Percentiles rank a stretch among this genome's conserved stretches.
Conservation (phyloP, 2,329 filamentous ascomycete species). For the Blastomyces emzantsi region DNA sequence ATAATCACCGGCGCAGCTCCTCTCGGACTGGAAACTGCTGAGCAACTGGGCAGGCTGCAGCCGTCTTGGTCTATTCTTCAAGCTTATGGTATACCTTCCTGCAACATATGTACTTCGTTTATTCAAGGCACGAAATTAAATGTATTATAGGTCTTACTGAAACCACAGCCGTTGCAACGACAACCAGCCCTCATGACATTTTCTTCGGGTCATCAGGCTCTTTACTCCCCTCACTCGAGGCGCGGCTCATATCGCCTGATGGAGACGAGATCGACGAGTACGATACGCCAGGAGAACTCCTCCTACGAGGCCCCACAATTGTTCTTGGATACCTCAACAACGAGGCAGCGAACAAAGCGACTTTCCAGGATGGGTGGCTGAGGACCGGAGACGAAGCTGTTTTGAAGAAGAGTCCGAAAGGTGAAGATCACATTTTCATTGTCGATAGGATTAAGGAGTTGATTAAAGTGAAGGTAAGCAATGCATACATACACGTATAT, state of each 20-base stretch:
- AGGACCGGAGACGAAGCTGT: constrained; percentile 22
- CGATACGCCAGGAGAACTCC: constrained; percentile 63
- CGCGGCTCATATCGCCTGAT: constrained; percentile 54
- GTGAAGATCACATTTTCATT: constrained; percentile 31
- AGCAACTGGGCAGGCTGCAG: constrained; percentile 49
- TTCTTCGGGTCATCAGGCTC: constrained; percentile 59
- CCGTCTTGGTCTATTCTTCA: constrained; percentile 56
- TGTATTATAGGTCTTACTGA: constrained; percentile 51
- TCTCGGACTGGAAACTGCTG: constrained; percentile 57
- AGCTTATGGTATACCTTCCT: constrained; percentile 45
- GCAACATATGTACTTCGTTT: neutral
- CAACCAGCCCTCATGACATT: constrained; percentile 48
- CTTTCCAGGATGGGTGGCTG: constrained; percentile 43
- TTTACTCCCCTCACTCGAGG: constrained; percentile 51
- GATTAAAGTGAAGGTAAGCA: constrained; percentile 21
- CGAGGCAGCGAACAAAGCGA: constrained; percentile 63
- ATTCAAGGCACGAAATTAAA: neutral
- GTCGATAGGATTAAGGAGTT: constrained; percentile 32
- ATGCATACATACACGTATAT: neutral
- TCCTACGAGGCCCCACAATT: constrained; percentile 62
- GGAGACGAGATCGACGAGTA: constrained; percentile 57
- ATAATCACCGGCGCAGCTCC: constrained; percentile 65
- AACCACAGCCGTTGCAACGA: constrained; percentile 52
- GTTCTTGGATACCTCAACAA: constrained; percentile 74
- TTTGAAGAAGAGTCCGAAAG: constrained; percentile 14